These are phyloP conservation scores for Prorocentrum cordatum DNA, from an alignment of 169 alveolate species.

Conservation along the genomic window DNA sequence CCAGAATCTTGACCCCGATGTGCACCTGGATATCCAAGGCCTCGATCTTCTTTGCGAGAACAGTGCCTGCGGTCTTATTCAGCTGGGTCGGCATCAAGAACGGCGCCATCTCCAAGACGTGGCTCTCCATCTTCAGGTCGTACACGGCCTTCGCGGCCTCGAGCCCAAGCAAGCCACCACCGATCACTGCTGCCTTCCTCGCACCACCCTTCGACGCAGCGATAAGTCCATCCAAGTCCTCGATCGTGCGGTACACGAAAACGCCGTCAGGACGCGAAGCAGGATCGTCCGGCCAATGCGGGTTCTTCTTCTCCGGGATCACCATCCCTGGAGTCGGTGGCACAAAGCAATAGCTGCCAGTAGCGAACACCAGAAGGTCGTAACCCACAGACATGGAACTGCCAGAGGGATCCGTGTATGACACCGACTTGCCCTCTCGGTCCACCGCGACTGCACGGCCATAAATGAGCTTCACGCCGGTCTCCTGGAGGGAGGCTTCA, in stretches of 20 bases:
- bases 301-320: not conserved
- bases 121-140: slow-evolving; percentile 32
- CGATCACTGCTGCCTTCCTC: slow-evolving; percentile 62
- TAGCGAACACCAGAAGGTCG: slow-evolving; percentile 22
- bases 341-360: slow-evolving; percentile 48
- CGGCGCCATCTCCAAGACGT: slow-evolving; percentile 60
- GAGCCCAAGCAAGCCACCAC: slow-evolving; percentile 52
- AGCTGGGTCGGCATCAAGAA: slow-evolving; percentile 55
- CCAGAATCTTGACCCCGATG: not conserved
- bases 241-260: slow-evolving; percentile 51
- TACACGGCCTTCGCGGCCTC: slow-evolving; percentile 68
- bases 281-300: slow-evolving; percentile 29
- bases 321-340: slow-evolving; percentile 4
- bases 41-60: not conserved
- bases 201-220: not conserved
- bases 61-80: not conserved
- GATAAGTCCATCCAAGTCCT: slow-evolving; percentile 19
- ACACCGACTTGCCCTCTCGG: not conserved
- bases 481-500: not conserved
- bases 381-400: not conserved
- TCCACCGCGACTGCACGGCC: slow-evolving; percentile 6
- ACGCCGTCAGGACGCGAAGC: slow-evolving; percentile 22
- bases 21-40: slow-evolving; percentile 17
- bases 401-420: not conserved
- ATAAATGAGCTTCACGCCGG: not conserved